Conservation (phyloP, 352 stramenopile species). For the Globisporangium apiculatum region DNA sequence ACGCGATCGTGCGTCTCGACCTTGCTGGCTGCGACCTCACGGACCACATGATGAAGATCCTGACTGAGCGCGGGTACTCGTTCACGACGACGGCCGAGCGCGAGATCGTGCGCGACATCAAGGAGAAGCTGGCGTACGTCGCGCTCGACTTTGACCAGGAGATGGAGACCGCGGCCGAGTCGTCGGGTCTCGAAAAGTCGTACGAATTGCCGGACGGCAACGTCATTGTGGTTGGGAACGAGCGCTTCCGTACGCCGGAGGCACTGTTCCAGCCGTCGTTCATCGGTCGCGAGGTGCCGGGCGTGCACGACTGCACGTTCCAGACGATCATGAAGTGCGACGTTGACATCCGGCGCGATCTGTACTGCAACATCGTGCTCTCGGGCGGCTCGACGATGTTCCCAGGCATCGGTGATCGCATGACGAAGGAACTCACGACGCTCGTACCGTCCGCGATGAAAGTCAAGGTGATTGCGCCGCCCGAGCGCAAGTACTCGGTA, state of each 20-base stretch:
- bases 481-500: constrained; percentile 94
- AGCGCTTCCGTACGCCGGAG: constrained; percentile 93
- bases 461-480: constrained; percentile 94
- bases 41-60: constrained; percentile 96
- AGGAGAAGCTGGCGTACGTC: constrained; percentile 97
- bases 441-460: constrained; percentile 89
- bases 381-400: constrained; percentile 96
- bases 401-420: constrained; percentile 90
- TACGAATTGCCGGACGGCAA: constrained; percentile 97
- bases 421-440: constrained; percentile 91
- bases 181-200: constrained; percentile 87
- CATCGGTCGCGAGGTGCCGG: constrained; percentile 16
- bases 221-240: constrained; percentile 96
- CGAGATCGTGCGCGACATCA: constrained; percentile 96
- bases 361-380: constrained; percentile 96
- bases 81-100: constrained; percentile 93
- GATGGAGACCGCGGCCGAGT: constrained; percentile 83
- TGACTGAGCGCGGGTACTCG: constrained; percentile 92
- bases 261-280: constrained; percentile 95
- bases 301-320: constrained; percentile 76
- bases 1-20: constrained; percentile 94
- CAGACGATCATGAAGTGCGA: constrained; percentile 86
- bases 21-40: constrained; percentile 91
- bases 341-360: constrained; percentile 30
- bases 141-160: constrained; percentile 92